Conservation (phyloP, 2,329 filamentous ascomycete genomes). For the Phialocephala sp. region DNA sequence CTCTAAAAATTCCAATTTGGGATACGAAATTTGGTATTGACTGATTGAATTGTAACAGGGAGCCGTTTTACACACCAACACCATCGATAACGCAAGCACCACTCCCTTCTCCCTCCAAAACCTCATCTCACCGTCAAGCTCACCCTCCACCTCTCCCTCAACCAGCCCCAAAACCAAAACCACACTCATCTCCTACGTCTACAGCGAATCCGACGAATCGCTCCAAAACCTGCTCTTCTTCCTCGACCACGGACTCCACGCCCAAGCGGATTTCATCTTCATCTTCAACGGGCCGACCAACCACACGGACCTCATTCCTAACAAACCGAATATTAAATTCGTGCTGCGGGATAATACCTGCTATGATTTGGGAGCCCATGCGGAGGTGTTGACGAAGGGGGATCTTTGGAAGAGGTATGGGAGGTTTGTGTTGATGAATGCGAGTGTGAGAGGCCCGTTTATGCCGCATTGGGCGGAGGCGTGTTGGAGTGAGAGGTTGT, state of each 20-base stretch:
- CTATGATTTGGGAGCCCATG: constrained; percentile 38
- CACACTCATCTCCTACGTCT: constrained; percentile 38
- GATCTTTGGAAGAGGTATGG: constrained; percentile 37
- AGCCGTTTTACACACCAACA: too few species aligned
- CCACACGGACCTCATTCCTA: constrained; percentile 26
- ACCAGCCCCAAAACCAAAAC: too few species aligned
- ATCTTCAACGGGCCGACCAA: constrained; percentile 38
- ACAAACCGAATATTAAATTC: constrained; percentile 32
- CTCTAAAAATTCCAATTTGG: background rate
- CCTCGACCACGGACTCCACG: constrained; percentile 37
- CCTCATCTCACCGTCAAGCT: too few species aligned
- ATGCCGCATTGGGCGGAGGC: constrained; percentile 35
- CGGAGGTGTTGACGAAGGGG: constrained; percentile 35
- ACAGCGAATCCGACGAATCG: constrained; percentile 35
- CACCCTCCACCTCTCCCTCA: too few species aligned
- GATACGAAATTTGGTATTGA: too few species aligned
- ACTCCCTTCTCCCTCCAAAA: too few species aligned
- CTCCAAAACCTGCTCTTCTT: constrained; percentile 39
- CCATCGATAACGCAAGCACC: too few species aligned
- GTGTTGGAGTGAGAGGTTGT: constrained; percentile 40
- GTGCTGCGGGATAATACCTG: constrained; percentile 37
- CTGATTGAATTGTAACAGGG: too few species aligned
- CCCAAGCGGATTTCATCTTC: constrained; percentile 39
- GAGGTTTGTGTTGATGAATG: constrained; percentile 40
- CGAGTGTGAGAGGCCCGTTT: constrained; percentile 40